Conservation (phyloP, 352 stramenopile genomes). For the Phytophthora cactorum region DNA sequence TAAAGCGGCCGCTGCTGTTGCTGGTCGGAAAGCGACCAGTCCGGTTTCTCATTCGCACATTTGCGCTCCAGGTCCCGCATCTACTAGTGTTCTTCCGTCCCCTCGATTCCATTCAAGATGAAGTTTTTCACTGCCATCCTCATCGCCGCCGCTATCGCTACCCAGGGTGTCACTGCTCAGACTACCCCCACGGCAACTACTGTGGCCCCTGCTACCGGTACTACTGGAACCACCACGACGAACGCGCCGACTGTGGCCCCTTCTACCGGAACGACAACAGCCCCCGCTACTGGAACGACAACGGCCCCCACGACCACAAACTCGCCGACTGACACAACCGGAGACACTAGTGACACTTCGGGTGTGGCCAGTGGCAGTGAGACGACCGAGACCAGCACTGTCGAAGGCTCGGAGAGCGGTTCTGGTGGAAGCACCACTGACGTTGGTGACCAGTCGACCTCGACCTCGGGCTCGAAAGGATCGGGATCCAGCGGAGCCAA, state of each 20-base stretch:
- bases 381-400: background rate
- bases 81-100: constrained; percentile 5
- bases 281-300: background rate
- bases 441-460: constrained; percentile 19
- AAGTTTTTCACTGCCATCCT: constrained; percentile 42
- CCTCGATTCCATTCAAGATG: constrained; percentile 28
- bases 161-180: constrained; percentile 7
- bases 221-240: background rate
- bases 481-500: constrained; percentile 20
- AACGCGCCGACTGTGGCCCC: background rate
- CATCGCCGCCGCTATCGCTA: constrained; percentile 26
- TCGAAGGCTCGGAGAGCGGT: constrained; percentile 14
- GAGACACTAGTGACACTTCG: background rate
- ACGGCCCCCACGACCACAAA: background rate
- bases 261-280: background rate
- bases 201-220: background rate
- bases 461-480: constrained; percentile 2
- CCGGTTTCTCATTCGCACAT: constrained; percentile 38
- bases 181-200: background rate
- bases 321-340: background rate
- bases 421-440: constrained; percentile 15
- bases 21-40: background rate
- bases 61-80: constrained; percentile 32
- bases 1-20: background rate
- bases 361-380: background rate